Base-by-base conservation (phyloP, 2,329 filamentous ascomycete species). In the Ilyonectria robusta region DNA sequence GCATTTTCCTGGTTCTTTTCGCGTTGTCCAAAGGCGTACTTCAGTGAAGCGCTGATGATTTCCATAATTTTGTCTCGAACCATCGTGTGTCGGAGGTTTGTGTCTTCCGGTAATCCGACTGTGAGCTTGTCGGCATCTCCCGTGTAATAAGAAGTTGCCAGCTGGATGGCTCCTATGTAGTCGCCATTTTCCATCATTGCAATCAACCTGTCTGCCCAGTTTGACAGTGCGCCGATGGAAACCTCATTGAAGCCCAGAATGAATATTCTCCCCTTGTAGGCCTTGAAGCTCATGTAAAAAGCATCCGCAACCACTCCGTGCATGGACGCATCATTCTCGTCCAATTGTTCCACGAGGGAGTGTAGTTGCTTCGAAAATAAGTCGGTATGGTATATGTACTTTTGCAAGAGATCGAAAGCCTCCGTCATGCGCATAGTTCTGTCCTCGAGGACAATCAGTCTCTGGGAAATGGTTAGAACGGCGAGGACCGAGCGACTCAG, bases 131-230 rank as follows among this genome's bases (percentile, higher is more conserved):
- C 94, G n/a, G 94, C 90, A 76, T 94, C 91, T 26, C 96, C 96
- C 8, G 90, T 92, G 78, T 97, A 98, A 80, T 98, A 99, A 1
- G 92, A 93, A 1, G 94, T 97, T 10, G 95, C 97, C 65, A 99
- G 86, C 70, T 92, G 89, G 67, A 99, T 97, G 2, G 96, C 95
- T 13, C 91, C 93, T 70, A 99, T 93, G 76, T 97, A 97, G 80
- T 98, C 94, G n/a, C 96, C 96, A 63, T 94, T 90, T 78, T 98
- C 95, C 93, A 99, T 98, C 73, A 98, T 86, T 0, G 95, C 95
- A 71, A 98, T 91, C 19, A 99, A 84, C 46, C 96, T 88, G 80
- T 99, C 96, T 2, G 96, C 95, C 96, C 96, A 99, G 73, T 99
- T 99, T 0, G 96, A 98, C 37, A 99, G 82, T 5, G 93, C 93